Conservation (phyloP, 2,329 filamentous ascomycete species). For the Aureobasidium sp. region DNA sequence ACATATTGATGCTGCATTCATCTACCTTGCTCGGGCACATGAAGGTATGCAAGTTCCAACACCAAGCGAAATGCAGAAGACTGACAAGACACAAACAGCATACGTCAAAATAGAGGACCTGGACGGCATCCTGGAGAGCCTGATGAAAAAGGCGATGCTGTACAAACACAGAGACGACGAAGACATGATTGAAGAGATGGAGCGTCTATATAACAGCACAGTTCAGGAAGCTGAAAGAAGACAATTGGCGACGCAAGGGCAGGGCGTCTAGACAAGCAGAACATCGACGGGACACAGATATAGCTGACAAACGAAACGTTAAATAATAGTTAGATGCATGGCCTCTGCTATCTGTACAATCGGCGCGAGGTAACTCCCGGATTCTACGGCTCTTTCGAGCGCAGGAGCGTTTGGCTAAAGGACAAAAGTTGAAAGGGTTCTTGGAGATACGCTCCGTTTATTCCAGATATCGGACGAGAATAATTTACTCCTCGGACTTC, state of each 20-base stretch:
- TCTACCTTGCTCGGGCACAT: conserved; percentile 25
- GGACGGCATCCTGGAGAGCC: conserved; percentile 66
- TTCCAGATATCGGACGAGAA: background rate
- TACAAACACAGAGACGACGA: conserved; percentile 17
- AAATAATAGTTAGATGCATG: conserved; percentile 12
- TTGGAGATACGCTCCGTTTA: conserved; percentile 4
- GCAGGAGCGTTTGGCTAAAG: conserved; percentile 9
- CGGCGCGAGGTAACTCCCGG: conserved; percentile 13
- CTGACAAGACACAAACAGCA: conserved; percentile 30
- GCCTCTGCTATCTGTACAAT: conserved; percentile 15
- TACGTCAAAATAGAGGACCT: conserved; percentile 63
- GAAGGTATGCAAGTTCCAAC: conserved; percentile 25
- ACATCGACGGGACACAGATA: background rate
- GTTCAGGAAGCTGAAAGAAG: conserved; percentile 15
- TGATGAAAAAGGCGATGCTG: conserved; percentile 64
- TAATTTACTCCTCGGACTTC: conserved; percentile 50
- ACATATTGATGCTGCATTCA: conserved; percentile 24
- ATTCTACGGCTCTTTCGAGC: conserved; percentile 6
- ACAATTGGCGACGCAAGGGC: conserved; percentile 10
- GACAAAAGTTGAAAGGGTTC: background rate
- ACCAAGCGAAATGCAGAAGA: background rate
- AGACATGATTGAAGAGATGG: conserved; percentile 18
- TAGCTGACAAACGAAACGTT: conserved; percentile 9
- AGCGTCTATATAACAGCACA: conserved; percentile 15
- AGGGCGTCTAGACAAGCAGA: background rate